Evolutionary conservation across 495 filamentous ascomycete genomes (phyloP).

Genomic region (Aspergillus ellipticus): DNA sequence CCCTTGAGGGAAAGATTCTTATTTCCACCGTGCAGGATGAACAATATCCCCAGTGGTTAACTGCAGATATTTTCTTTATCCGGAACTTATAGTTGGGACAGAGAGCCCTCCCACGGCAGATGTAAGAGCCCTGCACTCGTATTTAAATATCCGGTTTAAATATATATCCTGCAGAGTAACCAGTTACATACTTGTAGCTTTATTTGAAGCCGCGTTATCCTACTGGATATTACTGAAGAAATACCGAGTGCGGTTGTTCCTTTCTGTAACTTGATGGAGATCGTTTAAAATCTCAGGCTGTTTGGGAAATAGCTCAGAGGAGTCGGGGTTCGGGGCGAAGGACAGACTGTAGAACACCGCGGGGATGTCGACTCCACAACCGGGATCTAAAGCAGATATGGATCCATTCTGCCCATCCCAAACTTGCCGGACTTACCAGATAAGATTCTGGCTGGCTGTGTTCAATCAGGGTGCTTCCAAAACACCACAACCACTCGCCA

Average conservation of each 20-base stretch:
- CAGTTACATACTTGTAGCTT: slow-evolving; percentile 9
- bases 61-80: background rate
- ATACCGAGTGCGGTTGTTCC: slow-evolving; percentile 6
- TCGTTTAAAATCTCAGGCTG: slow-evolving; percentile 17
- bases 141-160: slow-evolving; percentile 6
- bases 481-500: too few relatives aligned
- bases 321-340: slow-evolving; percentile 21
- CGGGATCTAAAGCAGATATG: slow-evolving; percentile 21
- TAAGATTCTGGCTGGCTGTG: too few relatives aligned
- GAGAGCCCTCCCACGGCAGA: slow-evolving; percentile 42
- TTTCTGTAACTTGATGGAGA: background rate
- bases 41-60: slow-evolving; percentile 48
- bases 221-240: slow-evolving; percentile 13
- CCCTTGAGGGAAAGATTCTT: slow-evolving; percentile 32
- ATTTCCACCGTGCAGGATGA: slow-evolving; percentile 54
- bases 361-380: slow-evolving; percentile 25
- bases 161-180: slow-evolving; percentile 13
- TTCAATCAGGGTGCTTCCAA: too few relatives aligned
- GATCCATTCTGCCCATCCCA: too few relatives aligned
- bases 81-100: slow-evolving; percentile 5
- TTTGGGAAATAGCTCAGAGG: slow-evolving; percentile 17
- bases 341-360: slow-evolving; percentile 23
- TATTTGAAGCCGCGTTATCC: slow-evolving; percentile 16
- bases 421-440: too few relatives aligned
- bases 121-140: slow-evolving; percentile 43